Conservation (phyloP, 1,284 basidiomycete species). For the Heterobasidion irregulare region DNA sequence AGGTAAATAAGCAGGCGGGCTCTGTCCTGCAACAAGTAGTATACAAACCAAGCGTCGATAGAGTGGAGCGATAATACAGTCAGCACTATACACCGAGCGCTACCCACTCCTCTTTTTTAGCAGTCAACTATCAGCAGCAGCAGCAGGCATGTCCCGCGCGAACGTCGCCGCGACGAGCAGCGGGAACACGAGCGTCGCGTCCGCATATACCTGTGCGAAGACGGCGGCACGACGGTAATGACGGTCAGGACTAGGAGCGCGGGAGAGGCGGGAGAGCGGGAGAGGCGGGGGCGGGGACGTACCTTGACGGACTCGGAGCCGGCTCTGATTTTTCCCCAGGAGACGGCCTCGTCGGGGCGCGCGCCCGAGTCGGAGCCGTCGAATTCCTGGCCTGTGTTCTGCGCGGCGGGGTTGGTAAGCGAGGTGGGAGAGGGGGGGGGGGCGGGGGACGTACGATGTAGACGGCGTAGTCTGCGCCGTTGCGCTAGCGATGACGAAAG, state of each 20-base stretch:
- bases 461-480: constrained; percentile 96
- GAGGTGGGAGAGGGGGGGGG: neutral
- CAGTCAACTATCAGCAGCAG: neutral
- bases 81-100: neutral
- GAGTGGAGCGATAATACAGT: neutral
- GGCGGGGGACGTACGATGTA: constrained; percentile 63
- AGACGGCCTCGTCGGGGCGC: constrained; percentile 94
- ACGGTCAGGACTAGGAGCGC: neutral
- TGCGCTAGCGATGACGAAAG: constrained; percentile 51
- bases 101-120: neutral
- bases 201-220: constrained; percentile 35
- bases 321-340: constrained; percentile 98
- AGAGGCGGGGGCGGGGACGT: neutral
- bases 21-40: no score
- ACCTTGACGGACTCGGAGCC: constrained; percentile 92
- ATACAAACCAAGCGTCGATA: no score
- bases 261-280: neutral
- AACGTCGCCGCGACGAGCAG: constrained; percentile 67
- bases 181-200: constrained; percentile 71
- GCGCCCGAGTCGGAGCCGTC: constrained; percentile 98
- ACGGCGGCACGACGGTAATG: neutral
- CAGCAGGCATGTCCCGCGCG: constrained; percentile 24
- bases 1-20: no score
- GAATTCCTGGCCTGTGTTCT: constrained; percentile 99
- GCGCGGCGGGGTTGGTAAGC: constrained; percentile 4